phyloP scores from a whole-genome alignment of 768 basidiomycete genomes.

The Kwoniella botswanensis region DNA sequence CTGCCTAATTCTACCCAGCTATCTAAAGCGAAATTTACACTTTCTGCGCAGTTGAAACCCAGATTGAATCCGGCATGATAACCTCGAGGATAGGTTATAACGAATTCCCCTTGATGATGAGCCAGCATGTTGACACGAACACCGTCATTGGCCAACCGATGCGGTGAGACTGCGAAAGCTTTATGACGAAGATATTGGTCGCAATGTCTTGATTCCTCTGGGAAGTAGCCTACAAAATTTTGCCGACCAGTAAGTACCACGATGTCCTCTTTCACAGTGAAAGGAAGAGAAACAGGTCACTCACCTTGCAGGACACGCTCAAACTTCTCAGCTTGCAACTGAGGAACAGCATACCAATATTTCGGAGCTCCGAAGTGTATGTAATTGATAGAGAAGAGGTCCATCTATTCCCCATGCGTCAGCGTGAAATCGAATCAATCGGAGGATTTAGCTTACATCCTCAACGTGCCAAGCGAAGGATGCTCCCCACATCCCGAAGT shows the following conservation, averaged over 20 bases:
- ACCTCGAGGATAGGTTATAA: slow-evolving; percentile 91
- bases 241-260: slow-evolving; percentile 9
- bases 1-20: slow-evolving; percentile 90
- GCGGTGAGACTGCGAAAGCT: slow-evolving; percentile 89
- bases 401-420: slow-evolving; percentile 65
- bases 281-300: slow-evolving; percentile 28
- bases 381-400: slow-evolving; percentile 97
- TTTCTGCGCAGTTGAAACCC: slow-evolving; percentile 95
- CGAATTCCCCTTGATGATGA: slow-evolving; percentile 92
- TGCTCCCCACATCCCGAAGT: slow-evolving; percentile 99
- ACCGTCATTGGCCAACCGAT: slow-evolving; percentile 74
- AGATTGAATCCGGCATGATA: slow-evolving; percentile 98
- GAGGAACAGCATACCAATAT: slow-evolving; percentile 94
- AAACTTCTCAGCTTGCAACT: slow-evolving; percentile 77
- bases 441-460: slow-evolving; percentile 62
- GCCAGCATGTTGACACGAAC: slow-evolving; percentile 84
- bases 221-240: slow-evolving; percentile 77
- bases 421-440: background rate
- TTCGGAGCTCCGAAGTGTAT: slow-evolving; percentile 97
- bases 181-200: slow-evolving; percentile 96
- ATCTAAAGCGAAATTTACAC: slow-evolving; percentile 93
- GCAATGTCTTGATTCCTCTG: slow-evolving; percentile 80
- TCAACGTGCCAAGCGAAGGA: slow-evolving; percentile 99
- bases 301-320: slow-evolving; percentile 87
- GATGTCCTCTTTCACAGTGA: background rate